These are phyloP conservation scores for Ganoderma boninense DNA, from an alignment of 1,284 basidiomycete genomes.

Conservation along the genomic window DNA sequence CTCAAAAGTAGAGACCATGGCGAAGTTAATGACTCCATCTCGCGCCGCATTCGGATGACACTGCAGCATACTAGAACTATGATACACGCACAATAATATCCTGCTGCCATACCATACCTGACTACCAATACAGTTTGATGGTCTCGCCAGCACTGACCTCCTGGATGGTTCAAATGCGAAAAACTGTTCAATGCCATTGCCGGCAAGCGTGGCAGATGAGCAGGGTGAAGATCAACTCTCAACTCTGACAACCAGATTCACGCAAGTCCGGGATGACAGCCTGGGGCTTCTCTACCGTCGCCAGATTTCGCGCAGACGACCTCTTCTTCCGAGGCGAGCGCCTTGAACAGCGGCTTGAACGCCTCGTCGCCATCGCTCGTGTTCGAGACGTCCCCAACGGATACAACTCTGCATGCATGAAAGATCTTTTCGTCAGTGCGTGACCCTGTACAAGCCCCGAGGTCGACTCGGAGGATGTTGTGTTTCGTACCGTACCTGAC, in stretches of 20 bases:
- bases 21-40: too few species aligned
- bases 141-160: conserved; percentile 9
- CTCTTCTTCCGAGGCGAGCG: conserved; percentile 1
- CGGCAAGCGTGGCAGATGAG: background rate
- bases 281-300: conserved; percentile 7
- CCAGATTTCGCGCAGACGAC: background rate
- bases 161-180: conserved; percentile 20
- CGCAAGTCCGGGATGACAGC: background rate
- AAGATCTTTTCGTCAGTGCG: background rate
- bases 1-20: too few species aligned
- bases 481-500: background rate
- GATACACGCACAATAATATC: too few species aligned
- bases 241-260: too few species aligned
- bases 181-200: too few species aligned
- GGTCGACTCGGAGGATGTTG: background rate
- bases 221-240: background rate
- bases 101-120: conserved; percentile 20
- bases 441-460: too few species aligned
- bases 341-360: background rate
- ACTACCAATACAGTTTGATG: conserved; percentile 19
- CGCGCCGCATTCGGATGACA: too few species aligned
- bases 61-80: too few species aligned
- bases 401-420: conserved; percentile 21
- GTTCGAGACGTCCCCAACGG: background rate
- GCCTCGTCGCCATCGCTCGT: background rate